Evolutionary conservation across 2,329 filamentous ascomycete species (phyloP).

Genomic region (Chaetomiaceae sp.): DNA sequence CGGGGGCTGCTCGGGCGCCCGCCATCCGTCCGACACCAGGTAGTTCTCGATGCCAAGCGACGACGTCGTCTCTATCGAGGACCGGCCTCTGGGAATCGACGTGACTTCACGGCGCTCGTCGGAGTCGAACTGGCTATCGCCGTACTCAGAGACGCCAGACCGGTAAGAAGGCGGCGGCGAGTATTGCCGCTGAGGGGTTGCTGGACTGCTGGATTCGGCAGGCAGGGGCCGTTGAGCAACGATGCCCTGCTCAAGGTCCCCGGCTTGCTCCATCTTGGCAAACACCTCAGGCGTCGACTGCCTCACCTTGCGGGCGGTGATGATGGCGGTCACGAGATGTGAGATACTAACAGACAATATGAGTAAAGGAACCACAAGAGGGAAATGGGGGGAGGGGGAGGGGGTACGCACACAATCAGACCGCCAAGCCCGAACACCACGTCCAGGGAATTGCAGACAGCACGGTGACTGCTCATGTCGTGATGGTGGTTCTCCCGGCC

Average conservation of each 20-base stretch:
- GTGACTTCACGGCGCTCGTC: background rate
- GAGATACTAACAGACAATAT: background rate
- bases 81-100: slow-evolving; percentile 1
- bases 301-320: slow-evolving; percentile 11
- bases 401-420: slow-evolving; percentile 8
- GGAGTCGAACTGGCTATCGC: background rate
- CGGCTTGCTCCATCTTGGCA: background rate
- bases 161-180: slow-evolving; percentile 15
- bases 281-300: background rate
- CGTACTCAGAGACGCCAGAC: background rate
- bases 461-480: background rate
- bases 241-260: slow-evolving; percentile 12
- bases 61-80: slow-evolving; percentile 23
- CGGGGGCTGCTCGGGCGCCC: slow-evolving; percentile 18
- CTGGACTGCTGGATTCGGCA: background rate
- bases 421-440: slow-evolving; percentile 9
- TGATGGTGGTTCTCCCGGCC: background rate
- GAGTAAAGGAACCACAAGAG: background rate
- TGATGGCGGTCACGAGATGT: background rate
- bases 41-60: slow-evolving; percentile 21
- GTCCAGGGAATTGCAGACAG: slow-evolving; percentile 10
- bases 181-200: background rate
- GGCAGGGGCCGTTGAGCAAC: background rate
- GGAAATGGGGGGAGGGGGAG: background rate
- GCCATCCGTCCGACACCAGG: slow-evolving; percentile 26